Evolutionary conservation across 495 filamentous ascomycete genomes (phyloP).

Genomic region (Hyaloscypha variabilis): DNA sequence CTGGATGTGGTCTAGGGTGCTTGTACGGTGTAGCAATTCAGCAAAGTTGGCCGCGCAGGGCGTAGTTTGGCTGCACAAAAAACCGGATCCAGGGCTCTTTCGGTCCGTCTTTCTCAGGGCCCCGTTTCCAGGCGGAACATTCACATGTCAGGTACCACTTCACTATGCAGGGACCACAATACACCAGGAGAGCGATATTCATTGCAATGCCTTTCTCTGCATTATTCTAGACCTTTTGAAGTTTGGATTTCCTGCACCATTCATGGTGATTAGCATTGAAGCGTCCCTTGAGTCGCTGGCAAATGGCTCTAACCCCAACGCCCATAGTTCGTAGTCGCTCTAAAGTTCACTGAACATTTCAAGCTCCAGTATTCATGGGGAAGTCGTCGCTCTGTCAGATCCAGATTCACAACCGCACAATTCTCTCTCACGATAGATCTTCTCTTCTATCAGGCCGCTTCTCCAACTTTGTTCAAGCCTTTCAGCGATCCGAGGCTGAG

Average conservation of each 20-base stretch:
- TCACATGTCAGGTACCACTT: neutral
- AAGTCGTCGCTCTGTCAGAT: neutral
- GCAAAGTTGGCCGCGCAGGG: neutral
- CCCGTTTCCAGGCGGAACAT: neutral
- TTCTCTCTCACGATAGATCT: neutral
- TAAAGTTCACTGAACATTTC: neutral
- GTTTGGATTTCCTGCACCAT: slow-evolving; percentile 31
- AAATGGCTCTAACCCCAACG: slow-evolving; percentile 7
- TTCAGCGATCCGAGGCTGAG: slow-evolving; percentile 94
- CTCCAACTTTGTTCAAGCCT: slow-evolving; percentile 83
- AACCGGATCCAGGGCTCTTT: neutral
- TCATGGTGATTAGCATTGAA: slow-evolving; percentile 20
- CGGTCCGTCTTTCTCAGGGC: neutral
- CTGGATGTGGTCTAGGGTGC: neutral
- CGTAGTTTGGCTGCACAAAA: neutral
- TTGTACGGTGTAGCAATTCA: too few relatives aligned
- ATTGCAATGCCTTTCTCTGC: slow-evolving; percentile 20
- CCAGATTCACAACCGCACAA: neutral
- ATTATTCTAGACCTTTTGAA: slow-evolving; percentile 28
- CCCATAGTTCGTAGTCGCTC: slow-evolving; percentile 3
- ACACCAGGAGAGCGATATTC: slow-evolving; percentile 9
- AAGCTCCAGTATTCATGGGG: slow-evolving; percentile 7
- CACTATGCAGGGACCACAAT: neutral
- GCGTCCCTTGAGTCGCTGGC: slow-evolving; percentile 3
- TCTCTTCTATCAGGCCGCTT: slow-evolving; percentile 25